Base-by-base conservation (phyloP, 75 land plant genomes). In the Selaginella moellendorffii region DNA sequence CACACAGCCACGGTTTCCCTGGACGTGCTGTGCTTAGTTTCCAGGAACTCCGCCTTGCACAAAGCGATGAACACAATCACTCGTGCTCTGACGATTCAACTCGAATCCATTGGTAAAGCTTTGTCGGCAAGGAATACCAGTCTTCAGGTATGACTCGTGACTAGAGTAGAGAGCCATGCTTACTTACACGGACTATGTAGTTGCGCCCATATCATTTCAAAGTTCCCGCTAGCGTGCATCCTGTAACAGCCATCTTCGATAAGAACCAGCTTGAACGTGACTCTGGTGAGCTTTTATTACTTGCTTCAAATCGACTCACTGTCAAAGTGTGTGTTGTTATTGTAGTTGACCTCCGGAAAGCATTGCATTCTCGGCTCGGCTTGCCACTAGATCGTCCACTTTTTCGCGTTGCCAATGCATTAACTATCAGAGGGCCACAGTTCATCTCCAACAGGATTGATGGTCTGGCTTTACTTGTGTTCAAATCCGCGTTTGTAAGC, bases 371-470 rank as follows among this genome's bases (percentile, higher is more conserved):
- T 27, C 73, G 96, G 54, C 72, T 88, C 26, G 84, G 85, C 27
- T 74, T 92, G 61, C 90, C 96, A 2, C 62, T 83, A 56, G 87
- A 93, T 81, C 85, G 90, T n/a, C 98, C 98, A 63, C 75, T 88
- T 18, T 69, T 93, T 27, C 80, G 82, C 26, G 75, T 81, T 64
- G 96, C 96, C 60, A 93, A 85, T 81, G 78, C 98, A 14, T 27
- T 93, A 53, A 67, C 61, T 54, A 70, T 86, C 61, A 68, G 69
- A 58, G 24, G 46, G 46, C 46, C 46, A 36, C 10, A 36, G 14
- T 5, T 36, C 14, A 36, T 36, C 46, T 5, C 10, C 46, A 36
- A 36, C 14, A 14, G 14, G 5, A 5, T 36, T 14, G 10, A 36
- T 14, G 46, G 46, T 0, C 17, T 65, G 54, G 1, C 12, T 65